Conservation (phyloP, 805 yeast genomes). For the Komagataella pastoris region DNA sequence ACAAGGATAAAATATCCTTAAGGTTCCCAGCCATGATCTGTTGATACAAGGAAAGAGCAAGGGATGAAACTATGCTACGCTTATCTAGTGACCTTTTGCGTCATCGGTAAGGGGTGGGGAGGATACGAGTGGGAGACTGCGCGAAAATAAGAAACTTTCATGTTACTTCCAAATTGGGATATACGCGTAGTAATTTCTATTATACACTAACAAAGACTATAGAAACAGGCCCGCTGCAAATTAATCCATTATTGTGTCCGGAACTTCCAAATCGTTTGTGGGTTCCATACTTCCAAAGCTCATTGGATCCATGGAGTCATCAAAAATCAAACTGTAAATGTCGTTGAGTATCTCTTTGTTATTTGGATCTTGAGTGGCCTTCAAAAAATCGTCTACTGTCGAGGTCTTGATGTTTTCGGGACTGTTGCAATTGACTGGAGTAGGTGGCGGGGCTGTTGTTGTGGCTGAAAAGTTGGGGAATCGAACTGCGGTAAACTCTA, state of each 20-base stretch:
- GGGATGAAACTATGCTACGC: not conserved
- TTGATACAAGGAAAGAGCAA: not conserved
- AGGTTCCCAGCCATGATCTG: not conserved
- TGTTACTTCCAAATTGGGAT: not conserved
- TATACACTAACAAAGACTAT: not conserved
- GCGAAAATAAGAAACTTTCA: not conserved
- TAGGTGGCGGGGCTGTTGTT: not conserved
- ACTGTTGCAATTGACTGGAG: not conserved
- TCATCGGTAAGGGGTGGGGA: not conserved
- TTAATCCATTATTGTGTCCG: not conserved
- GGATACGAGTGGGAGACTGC: not conserved
- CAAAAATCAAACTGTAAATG: constrained; percentile 31
- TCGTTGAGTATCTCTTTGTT: constrained; percentile 23
- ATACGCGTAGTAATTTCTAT: not conserved
- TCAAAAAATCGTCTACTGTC: not conserved
- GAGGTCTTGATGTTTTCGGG: not conserved
- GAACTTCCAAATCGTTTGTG: not conserved
- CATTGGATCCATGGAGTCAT: constrained; percentile 25
- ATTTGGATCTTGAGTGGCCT: not conserved
- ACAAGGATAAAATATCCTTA: constrained; percentile 30
- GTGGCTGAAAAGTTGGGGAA: constrained; percentile 2
- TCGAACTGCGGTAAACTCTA: not conserved
- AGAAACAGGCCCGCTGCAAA: not conserved
- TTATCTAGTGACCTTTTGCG: not conserved
- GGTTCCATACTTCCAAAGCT: constrained; percentile 10